Conservation (phyloP, 2,329 filamentous ascomycete genomes). For the Venturia oleaginea region DNA sequence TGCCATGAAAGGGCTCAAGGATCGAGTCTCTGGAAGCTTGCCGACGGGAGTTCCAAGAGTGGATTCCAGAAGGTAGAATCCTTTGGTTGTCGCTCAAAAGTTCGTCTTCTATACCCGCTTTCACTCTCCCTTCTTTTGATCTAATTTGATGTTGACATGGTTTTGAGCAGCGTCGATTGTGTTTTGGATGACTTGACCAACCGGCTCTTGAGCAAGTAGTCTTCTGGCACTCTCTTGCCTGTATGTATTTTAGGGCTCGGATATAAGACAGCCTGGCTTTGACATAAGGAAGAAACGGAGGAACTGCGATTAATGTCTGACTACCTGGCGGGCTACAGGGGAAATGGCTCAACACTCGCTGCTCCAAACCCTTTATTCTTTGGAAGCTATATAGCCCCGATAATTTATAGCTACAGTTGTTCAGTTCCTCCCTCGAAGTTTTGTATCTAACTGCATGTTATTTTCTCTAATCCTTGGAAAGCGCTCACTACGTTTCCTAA, state of each 20-base stretch:
- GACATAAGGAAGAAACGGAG: conserved; percentile 18
- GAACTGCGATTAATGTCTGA: conserved; percentile 19
- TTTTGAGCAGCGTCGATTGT: background rate
- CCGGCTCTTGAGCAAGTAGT: background rate
- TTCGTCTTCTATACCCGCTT: background rate
- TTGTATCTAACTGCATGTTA: too few species aligned
- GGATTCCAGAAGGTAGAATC: conserved; percentile 5
- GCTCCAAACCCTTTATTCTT: background rate
- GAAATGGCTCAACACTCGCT: background rate
- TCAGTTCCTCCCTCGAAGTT: too few species aligned
- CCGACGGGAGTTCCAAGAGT: conserved; percentile 11
- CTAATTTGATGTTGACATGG: background rate
- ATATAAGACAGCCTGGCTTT: background rate
- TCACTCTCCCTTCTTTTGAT: background rate
- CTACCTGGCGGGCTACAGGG: background rate
- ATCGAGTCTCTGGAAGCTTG: conserved; percentile 22
- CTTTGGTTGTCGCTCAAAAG: background rate
- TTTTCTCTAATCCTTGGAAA: too few species aligned
- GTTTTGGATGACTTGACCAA: background rate
- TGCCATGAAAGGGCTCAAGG: conserved; percentile 21
- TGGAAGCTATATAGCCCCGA: background rate
- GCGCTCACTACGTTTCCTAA: too few species aligned
- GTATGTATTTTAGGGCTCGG: background rate
- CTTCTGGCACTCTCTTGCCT: background rate
- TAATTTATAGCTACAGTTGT: background rate